Evolutionary conservation across 1,284 basidiomycete species (phyloP).

Genomic region (Moesziomyces sp.): DNA sequence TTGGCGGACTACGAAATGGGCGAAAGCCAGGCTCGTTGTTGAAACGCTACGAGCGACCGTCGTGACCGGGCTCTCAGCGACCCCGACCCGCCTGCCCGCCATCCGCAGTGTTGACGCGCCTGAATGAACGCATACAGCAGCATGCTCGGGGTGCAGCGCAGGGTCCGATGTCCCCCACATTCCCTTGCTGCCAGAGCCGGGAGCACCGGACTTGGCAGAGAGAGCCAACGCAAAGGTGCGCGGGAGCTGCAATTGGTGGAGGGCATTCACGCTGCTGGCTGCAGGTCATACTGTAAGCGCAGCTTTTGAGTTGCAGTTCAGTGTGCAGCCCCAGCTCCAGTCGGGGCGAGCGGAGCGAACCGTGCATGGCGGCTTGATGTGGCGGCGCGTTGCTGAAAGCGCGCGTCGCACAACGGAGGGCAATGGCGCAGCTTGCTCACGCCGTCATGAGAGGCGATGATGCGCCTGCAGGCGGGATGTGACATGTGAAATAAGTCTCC

Average conservation of each 20-base stretch:
- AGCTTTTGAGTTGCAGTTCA: not conserved
- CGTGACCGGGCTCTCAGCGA: not conserved
- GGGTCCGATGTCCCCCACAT: slow-evolving; percentile 1
- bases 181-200: not conserved
- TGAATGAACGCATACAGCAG: not conserved
- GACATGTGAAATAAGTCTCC: not conserved
- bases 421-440: not conserved
- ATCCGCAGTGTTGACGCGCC: no score
- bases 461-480: not conserved
- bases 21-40: not conserved
- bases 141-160: not conserved
- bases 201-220: no score
- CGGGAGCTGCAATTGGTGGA: no score
- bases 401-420: not conserved
- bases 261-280: no score
- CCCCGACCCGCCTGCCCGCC: no score
- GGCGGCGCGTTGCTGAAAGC: not conserved
- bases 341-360: not conserved
- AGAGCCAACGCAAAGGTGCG: no score
- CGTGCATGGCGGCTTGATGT: not conserved
- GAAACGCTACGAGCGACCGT: not conserved
- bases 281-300: not conserved
- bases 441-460: no score
- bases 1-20: slow-evolving; percentile 16
- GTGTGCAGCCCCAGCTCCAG: no score